Percentiles rank a stretch among this genome's conserved stretches.
Evolutionary conservation across 192 early-diverging fungal species (phyloP).

Genomic region (Thamnidium elegans): DNA sequence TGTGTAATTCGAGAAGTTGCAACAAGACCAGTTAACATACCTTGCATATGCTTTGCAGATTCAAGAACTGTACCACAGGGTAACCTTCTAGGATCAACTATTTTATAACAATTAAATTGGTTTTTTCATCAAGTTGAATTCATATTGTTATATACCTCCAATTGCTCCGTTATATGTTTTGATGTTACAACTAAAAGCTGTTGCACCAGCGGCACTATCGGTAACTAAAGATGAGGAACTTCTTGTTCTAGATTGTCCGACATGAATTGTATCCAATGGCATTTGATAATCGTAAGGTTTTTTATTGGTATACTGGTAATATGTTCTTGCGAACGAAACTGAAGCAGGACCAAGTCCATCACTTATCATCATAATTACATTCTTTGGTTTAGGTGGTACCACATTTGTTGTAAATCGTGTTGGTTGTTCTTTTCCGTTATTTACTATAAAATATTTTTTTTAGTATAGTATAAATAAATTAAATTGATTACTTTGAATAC

Average conservation of each 20-base stretch:
- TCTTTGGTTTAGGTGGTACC: not conserved
- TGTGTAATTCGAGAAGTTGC: constrained; percentile 95
- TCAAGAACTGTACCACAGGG: constrained; percentile 96
- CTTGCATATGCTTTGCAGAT: constrained; percentile 74
- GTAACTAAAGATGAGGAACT: constrained; percentile 82
- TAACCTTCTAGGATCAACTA: constrained; percentile 53
- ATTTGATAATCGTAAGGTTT: constrained; percentile 54
- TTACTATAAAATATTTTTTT: too few species aligned
- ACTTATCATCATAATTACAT: constrained; percentile 89
- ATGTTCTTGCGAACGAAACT: constrained; percentile 82
- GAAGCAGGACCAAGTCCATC: constrained; percentile 97
- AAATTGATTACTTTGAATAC: too few species aligned
- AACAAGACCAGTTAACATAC: constrained; percentile 87
- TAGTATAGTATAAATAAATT: too few species aligned
- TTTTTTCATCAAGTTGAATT: not conserved
- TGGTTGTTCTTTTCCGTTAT: too few species aligned
- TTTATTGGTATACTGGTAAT: constrained; percentile 63
- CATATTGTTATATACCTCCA: constrained; percentile 51
- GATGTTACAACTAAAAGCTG: constrained; percentile 86
- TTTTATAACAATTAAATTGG: not conserved
- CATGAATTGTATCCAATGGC: constrained; percentile 66
- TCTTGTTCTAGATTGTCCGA: constrained; percentile 90
- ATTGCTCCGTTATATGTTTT: constrained; percentile 97
- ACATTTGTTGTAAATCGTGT: too few species aligned
- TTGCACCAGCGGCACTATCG: constrained; percentile 96